phyloP scores from a whole-genome alignment of 345 rosid genomes.

The Brassica rapa region DNA sequence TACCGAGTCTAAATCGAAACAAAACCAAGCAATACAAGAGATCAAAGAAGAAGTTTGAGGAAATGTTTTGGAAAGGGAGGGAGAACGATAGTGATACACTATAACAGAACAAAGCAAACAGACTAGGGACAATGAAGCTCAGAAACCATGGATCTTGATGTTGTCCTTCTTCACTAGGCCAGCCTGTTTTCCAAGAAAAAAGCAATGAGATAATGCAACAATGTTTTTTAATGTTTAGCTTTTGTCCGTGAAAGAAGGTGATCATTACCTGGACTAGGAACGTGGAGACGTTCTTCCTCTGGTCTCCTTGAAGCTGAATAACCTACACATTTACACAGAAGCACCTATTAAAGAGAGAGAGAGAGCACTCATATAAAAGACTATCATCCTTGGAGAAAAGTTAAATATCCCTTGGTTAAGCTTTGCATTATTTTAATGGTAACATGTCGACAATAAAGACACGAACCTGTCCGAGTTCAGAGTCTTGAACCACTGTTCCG shows the following conservation, averaged over 20 bases:
- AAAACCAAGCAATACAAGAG: background rate
- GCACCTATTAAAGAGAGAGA: background rate
- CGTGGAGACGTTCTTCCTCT: conserved; percentile 76
- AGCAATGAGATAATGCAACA: background rate
- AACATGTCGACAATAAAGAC: background rate
- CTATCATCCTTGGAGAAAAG: background rate
- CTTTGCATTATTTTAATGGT: background rate
- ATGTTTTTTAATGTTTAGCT: background rate
- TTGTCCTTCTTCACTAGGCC: conserved; percentile 95
- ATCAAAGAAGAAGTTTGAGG: background rate
- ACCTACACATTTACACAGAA: conserved; percentile 43
- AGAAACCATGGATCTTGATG: conserved; percentile 96
- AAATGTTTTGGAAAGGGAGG: conserved; percentile 9
- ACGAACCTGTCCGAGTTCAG: conserved; percentile 80
- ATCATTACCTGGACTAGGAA: conserved; percentile 66
- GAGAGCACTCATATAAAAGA: background rate
- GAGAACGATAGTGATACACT: background rate
- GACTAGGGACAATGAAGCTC: conserved; percentile 34
- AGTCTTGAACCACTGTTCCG: conserved; percentile 84
- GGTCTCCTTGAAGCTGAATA: conserved; percentile 88
- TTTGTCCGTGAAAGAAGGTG: background rate
- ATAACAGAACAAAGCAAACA: background rate
- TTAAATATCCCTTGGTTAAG: background rate
- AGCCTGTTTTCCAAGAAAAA: conserved; percentile 49
- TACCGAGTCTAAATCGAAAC: background rate